Evolutionary conservation across 2,329 filamentous ascomycete genomes (phyloP).

Genomic region (Blastomyces gilchristii): DNA sequence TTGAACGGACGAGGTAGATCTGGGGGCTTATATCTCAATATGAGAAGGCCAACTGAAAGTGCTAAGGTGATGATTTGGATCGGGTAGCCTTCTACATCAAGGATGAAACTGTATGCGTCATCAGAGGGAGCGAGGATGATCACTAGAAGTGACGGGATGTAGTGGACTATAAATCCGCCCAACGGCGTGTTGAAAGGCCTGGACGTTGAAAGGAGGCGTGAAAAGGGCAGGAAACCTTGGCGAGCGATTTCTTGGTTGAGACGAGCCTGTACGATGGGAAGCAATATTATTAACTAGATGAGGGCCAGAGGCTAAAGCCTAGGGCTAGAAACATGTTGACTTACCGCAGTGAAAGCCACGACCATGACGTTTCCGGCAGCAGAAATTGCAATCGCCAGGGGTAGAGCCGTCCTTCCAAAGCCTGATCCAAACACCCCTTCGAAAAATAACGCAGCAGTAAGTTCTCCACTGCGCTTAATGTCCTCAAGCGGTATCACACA

Average conservation of each 20-base stretch:
- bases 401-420: background rate
- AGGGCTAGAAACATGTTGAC: conserved; percentile 18
- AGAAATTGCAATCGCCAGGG: conserved; percentile 50
- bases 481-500: conserved; percentile 53
- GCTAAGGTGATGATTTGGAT: conserved; percentile 52
- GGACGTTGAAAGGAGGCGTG: conserved; percentile 51
- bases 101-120: conserved; percentile 61
- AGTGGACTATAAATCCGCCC: conserved; percentile 59
- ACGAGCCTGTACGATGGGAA: conserved; percentile 47
- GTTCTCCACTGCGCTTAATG: conserved; percentile 50
- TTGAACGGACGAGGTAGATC: conserved; percentile 54
- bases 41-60: conserved; percentile 48
- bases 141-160: conserved; percentile 56
- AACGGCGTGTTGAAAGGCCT: conserved; percentile 57
- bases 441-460: conserved; percentile 56
- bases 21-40: conserved; percentile 50
- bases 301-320: background rate
- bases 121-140: conserved; percentile 54
- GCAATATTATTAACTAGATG: background rate
- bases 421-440: conserved; percentile 45
- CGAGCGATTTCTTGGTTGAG: conserved; percentile 63
- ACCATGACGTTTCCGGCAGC: conserved; percentile 64
- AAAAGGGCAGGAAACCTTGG: conserved; percentile 59
- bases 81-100: conserved; percentile 61
- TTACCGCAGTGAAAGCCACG: conserved; percentile 56